Evolutionary conservation across 1,284 basidiomycete genomes (phyloP), one percentile per base, ranked within the genome.

Genomic region (Nidula niveotomentosa): DNA sequence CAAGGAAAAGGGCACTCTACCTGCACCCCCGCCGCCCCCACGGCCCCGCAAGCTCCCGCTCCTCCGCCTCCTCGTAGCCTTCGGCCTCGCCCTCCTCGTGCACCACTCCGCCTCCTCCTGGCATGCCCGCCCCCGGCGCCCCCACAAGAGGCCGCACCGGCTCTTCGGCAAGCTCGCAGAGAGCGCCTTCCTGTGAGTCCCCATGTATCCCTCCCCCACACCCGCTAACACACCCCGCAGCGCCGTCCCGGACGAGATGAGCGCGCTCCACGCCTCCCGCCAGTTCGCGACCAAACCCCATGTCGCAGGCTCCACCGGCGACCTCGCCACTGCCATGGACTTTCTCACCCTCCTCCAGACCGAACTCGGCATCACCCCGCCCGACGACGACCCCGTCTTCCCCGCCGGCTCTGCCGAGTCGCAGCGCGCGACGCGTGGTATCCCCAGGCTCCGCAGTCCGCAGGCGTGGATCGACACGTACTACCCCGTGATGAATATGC

Each of bases 391-490:
- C 15, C 83, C 85, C 48, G 72, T 90, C 18, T 90, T 79, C 66
- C 65, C 79, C 9, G 86, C 88, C 23, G 88, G 89, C 15, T 79
- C 86, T 5, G 60, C 70, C 3, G 77, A 79, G 53, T 90, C 88
- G 12, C 85, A 80, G 51, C 70, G 76, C 37, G 82, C 86, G 5
- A 89, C 86, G 5, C 77, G 84, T 6, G 70, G 71, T n/a, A 76
- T 83, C 53, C 71, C 77, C 53, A 62, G 60, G 53, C 64, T 72
- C 43, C 66, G 59, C n/a, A 62, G 68, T 23, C 83, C 89, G 0
- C 72, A 72, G 7, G 88, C 89, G n/a, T 93, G 90, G 90, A 84
- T 91, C 55, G 86, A 90, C 62, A 76, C 78, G 47, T 94, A 94
- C 72, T 93, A 86, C 69, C 91, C 93, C 0, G 75, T 92, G 33